Evolutionary conservation across 2,329 filamentous ascomycete species (phyloP).

Genomic region (Colletotrichum melonis): DNA sequence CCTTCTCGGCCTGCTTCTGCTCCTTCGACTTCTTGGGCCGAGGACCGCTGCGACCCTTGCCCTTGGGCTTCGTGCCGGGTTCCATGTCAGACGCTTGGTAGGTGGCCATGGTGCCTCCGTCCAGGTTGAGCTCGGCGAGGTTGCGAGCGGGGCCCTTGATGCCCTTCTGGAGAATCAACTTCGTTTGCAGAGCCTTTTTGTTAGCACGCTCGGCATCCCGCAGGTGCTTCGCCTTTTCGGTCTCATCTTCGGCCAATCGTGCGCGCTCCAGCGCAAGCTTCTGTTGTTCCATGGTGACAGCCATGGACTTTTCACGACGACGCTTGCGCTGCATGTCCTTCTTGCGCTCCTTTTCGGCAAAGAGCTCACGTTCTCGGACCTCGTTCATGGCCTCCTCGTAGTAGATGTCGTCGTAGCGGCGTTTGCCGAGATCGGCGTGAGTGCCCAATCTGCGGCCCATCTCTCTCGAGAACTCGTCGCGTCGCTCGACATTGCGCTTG

Average conservation of each 20-base stretch:
- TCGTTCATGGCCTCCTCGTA: constrained; percentile 86
- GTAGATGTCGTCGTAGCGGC: constrained; percentile 80
- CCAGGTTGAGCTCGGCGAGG: constrained; percentile 78
- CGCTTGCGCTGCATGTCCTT: constrained; percentile 99
- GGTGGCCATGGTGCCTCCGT: constrained; percentile 86
- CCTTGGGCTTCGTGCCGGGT: constrained; percentile 57
- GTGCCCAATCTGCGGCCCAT: constrained; percentile 72
- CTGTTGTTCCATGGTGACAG: constrained; percentile 91
- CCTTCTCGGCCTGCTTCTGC: constrained; percentile 84
- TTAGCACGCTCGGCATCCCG: constrained; percentile 90
- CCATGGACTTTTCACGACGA: constrained; percentile 94
- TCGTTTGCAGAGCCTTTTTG: constrained; percentile 93
- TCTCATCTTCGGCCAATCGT: constrained; percentile 81
- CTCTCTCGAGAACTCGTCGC: constrained; percentile 68
- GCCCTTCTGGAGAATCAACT: constrained; percentile 86
- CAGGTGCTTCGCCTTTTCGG: constrained; percentile 82
- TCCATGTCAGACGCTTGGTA: constrained; percentile 78
- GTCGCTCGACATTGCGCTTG: constrained; percentile 71
- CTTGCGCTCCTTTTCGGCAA: constrained; percentile 97
- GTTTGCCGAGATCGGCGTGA: constrained; percentile 78
- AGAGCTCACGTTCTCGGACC: constrained; percentile 89
- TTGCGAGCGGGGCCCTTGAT: constrained; percentile 80
- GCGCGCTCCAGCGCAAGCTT: constrained; percentile 84
- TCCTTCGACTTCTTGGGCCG: constrained; percentile 92
- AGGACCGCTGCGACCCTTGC: constrained; percentile 67